Conservation (phyloP, 768 basidiomycete genomes). For the Naganishia vaughanmartiniae region DNA sequence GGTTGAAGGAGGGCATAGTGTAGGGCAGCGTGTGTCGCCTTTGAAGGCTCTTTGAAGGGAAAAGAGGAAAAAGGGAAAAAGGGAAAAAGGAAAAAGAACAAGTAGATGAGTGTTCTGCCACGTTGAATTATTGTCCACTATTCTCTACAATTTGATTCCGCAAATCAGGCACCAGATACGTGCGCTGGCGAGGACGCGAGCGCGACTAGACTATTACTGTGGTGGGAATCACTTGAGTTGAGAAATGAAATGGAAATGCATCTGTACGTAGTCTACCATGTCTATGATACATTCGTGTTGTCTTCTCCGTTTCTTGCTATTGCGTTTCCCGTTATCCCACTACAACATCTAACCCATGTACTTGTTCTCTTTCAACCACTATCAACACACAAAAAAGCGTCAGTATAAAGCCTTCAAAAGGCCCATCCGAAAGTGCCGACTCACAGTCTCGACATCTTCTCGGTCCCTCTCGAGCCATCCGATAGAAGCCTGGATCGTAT, state of each 20-base stretch:
- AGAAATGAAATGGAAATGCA: too few relatives aligned
- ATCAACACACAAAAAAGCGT: not conserved
- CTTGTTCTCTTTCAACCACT: conserved; percentile 52
- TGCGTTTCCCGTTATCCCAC: not conserved
- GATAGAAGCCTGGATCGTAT: conserved; percentile 48
- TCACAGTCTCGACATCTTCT: conserved; percentile 49
- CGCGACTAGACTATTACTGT: too few relatives aligned
- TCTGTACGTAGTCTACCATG: not conserved
- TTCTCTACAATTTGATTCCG: not conserved
- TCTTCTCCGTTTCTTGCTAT: not conserved
- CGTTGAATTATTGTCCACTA: not conserved
- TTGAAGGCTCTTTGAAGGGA: too few relatives aligned
- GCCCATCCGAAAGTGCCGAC: conserved; percentile 16
- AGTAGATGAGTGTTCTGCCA: not conserved
- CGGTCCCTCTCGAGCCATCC: conserved; percentile 50
- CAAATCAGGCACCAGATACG: not conserved
- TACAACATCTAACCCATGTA: conserved; percentile 34
- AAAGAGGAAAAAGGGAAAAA: too few relatives aligned
- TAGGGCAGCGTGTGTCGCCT: not conserved
- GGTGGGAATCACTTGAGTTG: not conserved
- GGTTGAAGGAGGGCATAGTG: conserved; percentile 22
- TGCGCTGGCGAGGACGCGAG: not conserved
- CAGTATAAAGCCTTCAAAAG: not conserved
- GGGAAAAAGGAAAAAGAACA: not conserved
- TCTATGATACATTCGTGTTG: conserved; percentile 1